Percentiles rank a stretch among this genome's conserved stretches.
phyloP scores from a whole-genome alignment of 108 stramenopile genomes.

The Cyclotella cryptica region DNA sequence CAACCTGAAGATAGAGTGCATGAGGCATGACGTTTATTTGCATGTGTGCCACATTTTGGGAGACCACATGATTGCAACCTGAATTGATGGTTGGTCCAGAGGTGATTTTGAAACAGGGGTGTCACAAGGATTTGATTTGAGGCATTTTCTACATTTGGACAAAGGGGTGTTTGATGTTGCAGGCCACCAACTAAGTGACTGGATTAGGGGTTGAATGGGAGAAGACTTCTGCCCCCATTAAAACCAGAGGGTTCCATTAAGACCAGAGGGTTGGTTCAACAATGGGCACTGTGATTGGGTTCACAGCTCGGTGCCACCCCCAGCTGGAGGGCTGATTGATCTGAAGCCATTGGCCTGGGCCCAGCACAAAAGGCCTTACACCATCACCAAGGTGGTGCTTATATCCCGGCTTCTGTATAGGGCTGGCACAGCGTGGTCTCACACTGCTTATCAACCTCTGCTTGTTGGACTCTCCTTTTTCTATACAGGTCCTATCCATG shows the following conservation, averaged over 20 bases:
- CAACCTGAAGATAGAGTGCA: neutral
- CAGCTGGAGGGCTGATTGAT: no score
- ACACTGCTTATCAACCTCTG: slow-evolving; percentile 31
- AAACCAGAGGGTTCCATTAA: no score
- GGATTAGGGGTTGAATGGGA: no score
- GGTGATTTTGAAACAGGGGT: slow-evolving; percentile 27
- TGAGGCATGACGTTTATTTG: slow-evolving; percentile 16
- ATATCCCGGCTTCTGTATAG: slow-evolving; percentile 5
- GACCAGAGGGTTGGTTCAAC: no score
- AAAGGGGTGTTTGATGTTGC: neutral
- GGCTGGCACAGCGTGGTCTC: no score
- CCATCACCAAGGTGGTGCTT: no score
- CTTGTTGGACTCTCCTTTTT: slow-evolving; percentile 29
- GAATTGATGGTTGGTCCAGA: slow-evolving; percentile 26
- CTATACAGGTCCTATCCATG: slow-evolving; percentile 1
- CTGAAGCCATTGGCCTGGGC: no score
- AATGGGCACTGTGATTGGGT: no score
- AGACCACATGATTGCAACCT: slow-evolving; percentile 28
- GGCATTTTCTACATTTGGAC: neutral
- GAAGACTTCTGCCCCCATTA: no score
- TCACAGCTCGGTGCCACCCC: no score
- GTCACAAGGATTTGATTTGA: slow-evolving; percentile 3
- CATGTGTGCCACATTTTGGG: slow-evolving; percentile 29
- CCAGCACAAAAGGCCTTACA: no score
- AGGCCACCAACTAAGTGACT: no score